A percentile compares a stretch with the other conserved stretches of the same genome.
phyloP scores from a whole-genome alignment of 164 flowering plant genomes.

The Cinnamomum chago region DNA sequence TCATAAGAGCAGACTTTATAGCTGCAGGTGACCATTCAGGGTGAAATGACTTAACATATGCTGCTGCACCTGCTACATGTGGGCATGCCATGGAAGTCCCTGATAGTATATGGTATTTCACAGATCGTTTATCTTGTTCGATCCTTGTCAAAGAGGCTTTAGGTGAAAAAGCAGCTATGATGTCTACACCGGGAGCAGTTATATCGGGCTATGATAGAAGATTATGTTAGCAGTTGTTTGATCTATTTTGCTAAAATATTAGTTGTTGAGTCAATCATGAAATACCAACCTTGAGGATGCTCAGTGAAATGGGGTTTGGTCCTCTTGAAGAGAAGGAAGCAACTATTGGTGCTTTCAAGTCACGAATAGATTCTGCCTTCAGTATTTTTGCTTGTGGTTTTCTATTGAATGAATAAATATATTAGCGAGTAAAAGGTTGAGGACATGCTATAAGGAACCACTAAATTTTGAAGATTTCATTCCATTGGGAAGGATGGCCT shows the following conservation, averaged over 20 bases:
- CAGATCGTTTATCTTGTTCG: not conserved
- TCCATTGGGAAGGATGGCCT: no score
- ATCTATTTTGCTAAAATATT: no score
- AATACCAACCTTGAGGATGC: slow-evolving; percentile 60
- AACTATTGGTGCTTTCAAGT: slow-evolving; percentile 36
- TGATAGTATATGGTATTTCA: not conserved
- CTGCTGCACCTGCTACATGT: slow-evolving; percentile 6
- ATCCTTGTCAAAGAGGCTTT: not conserved
- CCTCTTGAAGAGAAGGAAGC: slow-evolving; percentile 82
- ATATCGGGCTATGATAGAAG: slow-evolving; percentile 10
- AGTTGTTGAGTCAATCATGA: not conserved
- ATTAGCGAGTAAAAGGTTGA: no score
- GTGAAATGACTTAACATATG: slow-evolving; percentile 10
- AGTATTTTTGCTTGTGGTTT: slow-evolving; percentile 38
- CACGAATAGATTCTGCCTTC: slow-evolving; percentile 23
- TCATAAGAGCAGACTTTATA: slow-evolving; percentile 11
- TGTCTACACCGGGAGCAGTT: slow-evolving; percentile 10
- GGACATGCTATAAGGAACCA: no score
- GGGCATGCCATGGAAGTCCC: slow-evolving; percentile 11
- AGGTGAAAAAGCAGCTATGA: slow-evolving; percentile 5
- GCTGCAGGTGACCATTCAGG: slow-evolving; percentile 11
- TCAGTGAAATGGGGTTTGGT: slow-evolving; percentile 34
- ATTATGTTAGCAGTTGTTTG: not conserved
- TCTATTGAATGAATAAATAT: not conserved
- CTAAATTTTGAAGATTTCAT: no score